These are phyloP conservation scores for Boletus semigastroideus DNA, from an alignment of 1,284 basidiomycete species.

Conservation along the genomic window DNA sequence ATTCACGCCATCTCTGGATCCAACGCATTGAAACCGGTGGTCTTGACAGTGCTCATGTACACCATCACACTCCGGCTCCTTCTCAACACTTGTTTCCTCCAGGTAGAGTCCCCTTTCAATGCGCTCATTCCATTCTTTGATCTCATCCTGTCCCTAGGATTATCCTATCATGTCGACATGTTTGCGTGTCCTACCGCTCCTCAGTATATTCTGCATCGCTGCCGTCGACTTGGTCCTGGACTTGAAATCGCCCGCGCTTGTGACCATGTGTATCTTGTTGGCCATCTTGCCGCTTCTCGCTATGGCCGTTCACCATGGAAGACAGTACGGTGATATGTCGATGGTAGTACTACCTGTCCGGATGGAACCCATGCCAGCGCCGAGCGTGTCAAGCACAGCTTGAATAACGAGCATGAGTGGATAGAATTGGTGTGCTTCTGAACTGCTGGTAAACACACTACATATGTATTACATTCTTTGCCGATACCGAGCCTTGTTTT, in stretches of 20 bases:
- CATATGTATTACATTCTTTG: too few relatives aligned
- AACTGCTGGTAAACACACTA: too few relatives aligned
- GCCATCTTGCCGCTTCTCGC: conserved; percentile 11
- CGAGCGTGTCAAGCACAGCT: too few relatives aligned
- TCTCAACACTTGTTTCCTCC: too few relatives aligned
- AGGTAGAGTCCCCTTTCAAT: too few relatives aligned
- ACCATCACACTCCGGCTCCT: too few relatives aligned
- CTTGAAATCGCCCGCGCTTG: conserved; percentile 10
- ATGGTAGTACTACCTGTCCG: background rate
- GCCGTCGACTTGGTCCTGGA: conserved; percentile 9
- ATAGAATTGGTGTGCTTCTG: too few relatives aligned
- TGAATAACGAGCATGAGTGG: background rate
- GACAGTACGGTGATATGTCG: background rate
- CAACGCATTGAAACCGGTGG: conserved; percentile 3
- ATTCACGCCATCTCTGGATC: conserved; percentile 9
- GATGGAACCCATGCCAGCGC: background rate
- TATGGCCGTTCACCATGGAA: background rate
- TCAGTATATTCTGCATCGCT: conserved; percentile 14
- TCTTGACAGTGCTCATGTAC: too few relatives aligned
- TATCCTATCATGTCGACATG: conserved; percentile 7
- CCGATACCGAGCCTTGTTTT: too few relatives aligned
- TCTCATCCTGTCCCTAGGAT: background rate
- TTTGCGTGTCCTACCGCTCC: conserved; percentile 20
- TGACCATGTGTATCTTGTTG: conserved; percentile 1
- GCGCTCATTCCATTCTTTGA: background rate